phyloP scores from a whole-genome alignment of 768 basidiomycete genomes.

The Phaffia australis region DNA sequence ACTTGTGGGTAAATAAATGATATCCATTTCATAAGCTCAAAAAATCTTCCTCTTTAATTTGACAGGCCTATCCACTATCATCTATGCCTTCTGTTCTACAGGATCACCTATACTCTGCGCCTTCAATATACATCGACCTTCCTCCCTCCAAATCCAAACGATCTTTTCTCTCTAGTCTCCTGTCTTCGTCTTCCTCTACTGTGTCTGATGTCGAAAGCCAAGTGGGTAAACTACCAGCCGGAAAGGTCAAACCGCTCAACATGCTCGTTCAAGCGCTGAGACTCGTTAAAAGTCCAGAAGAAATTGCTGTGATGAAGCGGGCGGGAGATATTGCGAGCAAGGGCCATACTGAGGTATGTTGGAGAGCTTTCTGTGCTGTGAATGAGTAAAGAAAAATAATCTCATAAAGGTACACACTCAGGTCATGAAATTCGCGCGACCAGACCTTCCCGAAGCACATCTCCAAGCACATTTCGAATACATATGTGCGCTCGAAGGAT shows the following conservation, averaged over 20 bases:
- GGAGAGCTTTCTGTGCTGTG: background rate
- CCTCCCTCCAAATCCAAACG: slow-evolving; percentile 25
- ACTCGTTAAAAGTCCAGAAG: slow-evolving; percentile 64
- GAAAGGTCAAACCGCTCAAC: slow-evolving; percentile 49
- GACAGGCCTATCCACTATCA: slow-evolving; percentile 18
- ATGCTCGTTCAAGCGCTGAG: slow-evolving; percentile 62
- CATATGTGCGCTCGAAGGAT: slow-evolving; percentile 62
- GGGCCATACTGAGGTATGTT: slow-evolving; percentile 67
- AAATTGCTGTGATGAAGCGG: slow-evolving; percentile 64
- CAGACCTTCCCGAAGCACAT: slow-evolving; percentile 50
- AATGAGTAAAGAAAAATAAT: background rate
- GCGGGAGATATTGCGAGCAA: slow-evolving; percentile 80
- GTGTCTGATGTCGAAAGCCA: slow-evolving; percentile 46
- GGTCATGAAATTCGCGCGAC: slow-evolving; percentile 70
- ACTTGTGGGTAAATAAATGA: background rate
- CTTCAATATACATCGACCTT: slow-evolving; percentile 46
- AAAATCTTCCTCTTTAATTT: too few relatives aligned
- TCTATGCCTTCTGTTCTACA: slow-evolving; percentile 8
- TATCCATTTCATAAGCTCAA: slow-evolving; percentile 28
- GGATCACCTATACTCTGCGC: background rate
- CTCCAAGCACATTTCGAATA: slow-evolving; percentile 84
- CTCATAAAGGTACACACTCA: slow-evolving; percentile 32
- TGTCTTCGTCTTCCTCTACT: slow-evolving; percentile 30
- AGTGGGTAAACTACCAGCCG: slow-evolving; percentile 47
- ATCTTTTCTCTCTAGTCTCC: slow-evolving; percentile 29